These are phyloP conservation scores for Clausena lansium DNA, from an alignment of 345 rosid species.

Conservation along the genomic window DNA sequence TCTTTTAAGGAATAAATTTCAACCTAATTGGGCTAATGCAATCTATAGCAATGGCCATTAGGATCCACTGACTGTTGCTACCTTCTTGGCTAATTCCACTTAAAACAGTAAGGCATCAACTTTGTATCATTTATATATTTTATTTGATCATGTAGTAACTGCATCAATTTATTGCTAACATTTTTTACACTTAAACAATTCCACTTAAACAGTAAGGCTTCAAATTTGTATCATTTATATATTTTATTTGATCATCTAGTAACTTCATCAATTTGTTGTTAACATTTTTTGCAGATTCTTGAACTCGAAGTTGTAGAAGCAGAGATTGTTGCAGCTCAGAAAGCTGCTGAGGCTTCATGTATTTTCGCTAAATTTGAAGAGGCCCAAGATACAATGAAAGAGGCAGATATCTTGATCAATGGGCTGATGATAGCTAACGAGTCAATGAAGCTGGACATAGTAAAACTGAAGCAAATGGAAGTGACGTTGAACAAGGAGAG, in stretches of 20 bases:
- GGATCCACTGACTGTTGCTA: not conserved
- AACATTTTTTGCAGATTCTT: constrained; percentile 47
- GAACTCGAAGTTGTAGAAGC: constrained; percentile 75
- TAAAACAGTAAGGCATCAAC: not conserved
- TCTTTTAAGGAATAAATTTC: not conserved
- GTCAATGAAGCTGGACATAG: constrained; percentile 63
- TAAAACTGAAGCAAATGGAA: constrained; percentile 48
- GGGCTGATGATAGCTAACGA: constrained; percentile 75
- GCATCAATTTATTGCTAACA: not conserved
- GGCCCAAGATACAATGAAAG: constrained; percentile 80
- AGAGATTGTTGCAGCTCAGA: constrained; percentile 58
- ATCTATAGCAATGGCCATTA: not conserved
- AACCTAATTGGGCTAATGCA: not conserved
- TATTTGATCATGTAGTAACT: not conserved
- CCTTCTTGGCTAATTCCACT: not conserved
- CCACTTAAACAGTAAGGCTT: not conserved
- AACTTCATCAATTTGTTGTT: not conserved
- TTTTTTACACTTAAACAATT: too few relatives aligned
- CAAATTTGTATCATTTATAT: not conserved
- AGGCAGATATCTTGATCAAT: constrained; percentile 82
- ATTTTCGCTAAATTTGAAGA: constrained; percentile 78
- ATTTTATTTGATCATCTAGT: not conserved
- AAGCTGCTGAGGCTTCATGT: constrained; percentile 64
- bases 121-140: not conserved
- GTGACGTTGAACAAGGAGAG: constrained; percentile 48